Percentiles rank a stretch among this genome's conserved stretches.
Conservation (phyloP, 495 filamentous ascomycete species). For the Penicillium parvum region DNA sequence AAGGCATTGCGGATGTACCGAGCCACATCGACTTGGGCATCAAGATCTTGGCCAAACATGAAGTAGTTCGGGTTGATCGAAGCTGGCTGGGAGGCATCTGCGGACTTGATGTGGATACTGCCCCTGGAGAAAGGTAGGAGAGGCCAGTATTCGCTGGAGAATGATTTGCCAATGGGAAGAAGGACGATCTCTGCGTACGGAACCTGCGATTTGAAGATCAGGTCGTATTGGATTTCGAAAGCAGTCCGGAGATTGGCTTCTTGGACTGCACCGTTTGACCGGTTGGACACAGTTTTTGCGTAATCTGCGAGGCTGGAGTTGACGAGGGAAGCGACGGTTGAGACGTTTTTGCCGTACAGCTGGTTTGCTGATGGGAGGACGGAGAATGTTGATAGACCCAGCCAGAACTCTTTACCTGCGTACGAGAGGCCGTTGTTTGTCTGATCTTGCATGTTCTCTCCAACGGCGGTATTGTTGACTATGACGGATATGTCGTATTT, state of each 20-base stretch:
- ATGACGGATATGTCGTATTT: conserved; percentile 34
- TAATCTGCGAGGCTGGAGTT: conserved; percentile 22
- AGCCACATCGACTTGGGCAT: conserved; percentile 19
- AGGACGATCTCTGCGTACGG: conserved; percentile 37
- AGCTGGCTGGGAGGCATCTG: conserved; percentile 10
- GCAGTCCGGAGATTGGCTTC: conserved; percentile 17
- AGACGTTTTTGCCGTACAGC: conserved; percentile 23
- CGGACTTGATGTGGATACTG: conserved; percentile 29
- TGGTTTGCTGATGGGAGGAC: conserved; percentile 25
- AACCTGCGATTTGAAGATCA: conserved; percentile 39
- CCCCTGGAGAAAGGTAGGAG: conserved; percentile 47
- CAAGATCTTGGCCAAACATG: conserved; percentile 18
- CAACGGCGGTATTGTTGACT: conserved; percentile 40
- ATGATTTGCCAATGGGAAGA: conserved; percentile 12
- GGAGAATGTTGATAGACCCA: conserved; percentile 17
- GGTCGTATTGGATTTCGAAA: conserved; percentile 39
- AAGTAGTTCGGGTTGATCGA: conserved; percentile 27
- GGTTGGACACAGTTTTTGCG: conserved; percentile 18
- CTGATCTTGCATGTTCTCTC: conserved; percentile 48
- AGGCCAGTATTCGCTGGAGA: conserved; percentile 37
- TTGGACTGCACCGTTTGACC: conserved; percentile 27
- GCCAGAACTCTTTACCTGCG: conserved; percentile 12
- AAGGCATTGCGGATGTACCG: conserved; percentile 22
- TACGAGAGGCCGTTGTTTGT: conserved; percentile 24
- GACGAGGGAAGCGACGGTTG: conserved; percentile 20